Conservation (phyloP, 225 moss, liverwort and hornwort species). For the Thuidium tamariscinum region DNA sequence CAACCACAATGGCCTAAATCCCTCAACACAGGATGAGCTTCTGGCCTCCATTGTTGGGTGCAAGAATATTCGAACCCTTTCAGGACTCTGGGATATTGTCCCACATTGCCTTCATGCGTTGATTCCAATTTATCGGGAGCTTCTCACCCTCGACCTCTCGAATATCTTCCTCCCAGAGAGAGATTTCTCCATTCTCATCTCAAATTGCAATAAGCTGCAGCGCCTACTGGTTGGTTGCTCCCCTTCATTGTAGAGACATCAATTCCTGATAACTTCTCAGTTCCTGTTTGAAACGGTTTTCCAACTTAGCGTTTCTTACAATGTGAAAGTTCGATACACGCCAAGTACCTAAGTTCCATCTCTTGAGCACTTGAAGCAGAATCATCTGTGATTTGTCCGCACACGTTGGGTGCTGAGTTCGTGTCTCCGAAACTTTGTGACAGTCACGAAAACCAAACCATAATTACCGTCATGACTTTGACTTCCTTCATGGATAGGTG, state of each 20-base stretch:
- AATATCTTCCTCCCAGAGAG: slow-evolving; percentile 42
- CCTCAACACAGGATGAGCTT: slow-evolving; percentile 38
- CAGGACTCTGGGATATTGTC: slow-evolving; percentile 71
- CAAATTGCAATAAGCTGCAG: slow-evolving; percentile 66
- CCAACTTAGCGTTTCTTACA: not conserved
- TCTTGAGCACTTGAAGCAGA: not conserved
- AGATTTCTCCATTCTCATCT: slow-evolving; percentile 57
- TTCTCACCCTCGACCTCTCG: slow-evolving; percentile 75
- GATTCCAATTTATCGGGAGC: slow-evolving; percentile 46
- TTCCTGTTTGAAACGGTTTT: not conserved
- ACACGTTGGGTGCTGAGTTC: not conserved
- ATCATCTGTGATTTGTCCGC: not conserved
- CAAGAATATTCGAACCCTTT: slow-evolving; percentile 54
- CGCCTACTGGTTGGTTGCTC: slow-evolving; percentile 57
- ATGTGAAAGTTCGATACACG: not conserved
- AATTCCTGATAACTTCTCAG: not conserved
- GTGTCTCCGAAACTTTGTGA: not conserved
- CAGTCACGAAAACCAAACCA: not conserved
- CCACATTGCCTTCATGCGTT: slow-evolving; percentile 42
- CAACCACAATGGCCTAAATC: slow-evolving; percentile 9
- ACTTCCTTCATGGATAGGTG: not conserved
- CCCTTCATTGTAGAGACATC: not conserved
- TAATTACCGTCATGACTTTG: not conserved
- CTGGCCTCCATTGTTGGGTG: slow-evolving; percentile 42
- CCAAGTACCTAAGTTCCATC: not conserved